Evolutionary conservation across 176 grass and related monocot genomes (phyloP), one percentile per base, ranked within the genome.

Genomic region (Stipa capillata): DNA sequence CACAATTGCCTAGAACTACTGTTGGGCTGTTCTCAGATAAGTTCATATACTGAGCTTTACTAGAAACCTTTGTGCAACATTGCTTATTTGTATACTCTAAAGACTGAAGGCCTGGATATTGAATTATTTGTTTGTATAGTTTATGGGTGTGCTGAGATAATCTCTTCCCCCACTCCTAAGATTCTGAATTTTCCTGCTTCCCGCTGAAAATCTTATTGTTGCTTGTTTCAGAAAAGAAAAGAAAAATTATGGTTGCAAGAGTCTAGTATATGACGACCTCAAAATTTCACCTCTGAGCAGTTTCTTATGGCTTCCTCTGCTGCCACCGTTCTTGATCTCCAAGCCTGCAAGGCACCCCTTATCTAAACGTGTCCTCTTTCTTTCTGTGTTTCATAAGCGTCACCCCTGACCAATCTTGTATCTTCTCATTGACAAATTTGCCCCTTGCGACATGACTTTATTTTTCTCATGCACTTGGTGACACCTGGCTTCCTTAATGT

Each of bases 401-500:
- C 78, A 87, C 20, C 25, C 44, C 41, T 87, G 72, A 66, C 48
- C 41, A n/a, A 83, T 70, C 69, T 63, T 64, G 15, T 77, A 40
- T 50, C 31, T 83, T 54, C 39, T 33, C 53, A 71, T 55, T 90
- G 80, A 84, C 84, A 47, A 84, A 41, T 47, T 52, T 71, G 10
- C n/a, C n/a, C n/a, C n/a, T n/a, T n/a, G n/a, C n/a, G n/a, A n/a
- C n/a, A n/a, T n/a, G 53, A 51, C 29, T 79, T 74, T 1, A 4
- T 65, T 59, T 84, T 72, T 61, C 49, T 79, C 61, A 36, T 61
- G 76, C 69, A 54, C 57, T 73, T 44, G 82, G 47, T 77, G 73
- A 71, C 87, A 85, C 35, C 50, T 85, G 51, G 72, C 86, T 89
- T 74, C 50, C 43, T 70, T 75, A 88, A 61, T 50, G 53, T 74